phyloP scores from a whole-genome alignment of 305 asterid genomes.

The Withania somnifera region DNA sequence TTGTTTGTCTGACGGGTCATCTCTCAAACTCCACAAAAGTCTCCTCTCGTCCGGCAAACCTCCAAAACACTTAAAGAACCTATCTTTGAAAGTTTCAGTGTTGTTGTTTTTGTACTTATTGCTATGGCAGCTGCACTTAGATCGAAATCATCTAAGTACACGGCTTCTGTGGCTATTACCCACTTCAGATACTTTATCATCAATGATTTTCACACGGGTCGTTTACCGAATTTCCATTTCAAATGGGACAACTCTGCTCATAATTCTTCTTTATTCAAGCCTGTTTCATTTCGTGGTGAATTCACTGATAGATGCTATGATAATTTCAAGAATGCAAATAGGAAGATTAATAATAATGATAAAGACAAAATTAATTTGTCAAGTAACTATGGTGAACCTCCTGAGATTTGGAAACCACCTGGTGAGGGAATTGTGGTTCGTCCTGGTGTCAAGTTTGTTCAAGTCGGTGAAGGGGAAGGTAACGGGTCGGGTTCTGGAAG shows the following conservation, averaged over 20 bases:
- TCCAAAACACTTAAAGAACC: neutral
- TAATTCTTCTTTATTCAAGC: conserved; percentile 41
- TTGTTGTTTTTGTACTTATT: conserved; percentile 8
- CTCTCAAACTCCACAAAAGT: neutral
- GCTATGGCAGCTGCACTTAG: conserved; percentile 91
- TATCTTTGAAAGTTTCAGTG: neutral
- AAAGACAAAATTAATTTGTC: conserved; percentile 21
- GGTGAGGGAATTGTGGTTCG: conserved; percentile 64
- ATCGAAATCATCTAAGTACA: conserved; percentile 64
- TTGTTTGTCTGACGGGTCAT: neutral
- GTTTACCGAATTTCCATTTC: conserved; percentile 26
- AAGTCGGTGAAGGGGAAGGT: conserved; percentile 41
- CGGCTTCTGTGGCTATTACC: conserved; percentile 49
- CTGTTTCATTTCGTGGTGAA: conserved; percentile 41
- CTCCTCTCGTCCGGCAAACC: neutral
- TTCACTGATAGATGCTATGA: conserved; percentile 17
- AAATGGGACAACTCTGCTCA: conserved; percentile 32
- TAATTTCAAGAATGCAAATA: conserved; percentile 10
- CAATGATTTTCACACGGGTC: conserved; percentile 49
- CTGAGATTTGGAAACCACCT: conserved; percentile 96
- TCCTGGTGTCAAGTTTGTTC: conserved; percentile 61
- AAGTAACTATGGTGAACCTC: conserved; percentile 79
- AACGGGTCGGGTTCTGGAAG: conserved; percentile 42
- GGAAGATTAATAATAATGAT: conserved; percentile 13
- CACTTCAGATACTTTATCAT: conserved; percentile 65